Conservation (phyloP, 805 yeast genomes). For the Nakazawaea molendinolei region DNA sequence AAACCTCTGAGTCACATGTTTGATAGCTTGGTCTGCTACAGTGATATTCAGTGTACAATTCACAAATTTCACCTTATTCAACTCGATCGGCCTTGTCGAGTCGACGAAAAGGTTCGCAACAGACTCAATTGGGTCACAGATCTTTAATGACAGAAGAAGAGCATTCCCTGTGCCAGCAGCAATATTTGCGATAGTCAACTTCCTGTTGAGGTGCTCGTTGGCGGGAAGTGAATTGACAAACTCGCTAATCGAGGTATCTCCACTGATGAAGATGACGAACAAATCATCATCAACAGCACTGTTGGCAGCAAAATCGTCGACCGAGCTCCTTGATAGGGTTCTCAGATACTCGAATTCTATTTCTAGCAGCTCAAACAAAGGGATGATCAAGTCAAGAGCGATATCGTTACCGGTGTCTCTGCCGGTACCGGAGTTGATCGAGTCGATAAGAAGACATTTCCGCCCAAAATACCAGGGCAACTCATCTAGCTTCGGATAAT, state of each 20-base stretch:
- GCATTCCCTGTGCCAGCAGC: conserved; percentile 92
- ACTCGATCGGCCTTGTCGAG: conserved; percentile 29
- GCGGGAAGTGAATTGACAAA: conserved; percentile 46
- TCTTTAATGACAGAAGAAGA: conserved; percentile 53
- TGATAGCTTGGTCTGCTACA: conserved; percentile 12
- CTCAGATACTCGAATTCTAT: conserved; percentile 33
- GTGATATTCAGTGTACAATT: conserved; percentile 16
- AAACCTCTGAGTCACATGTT: neutral
- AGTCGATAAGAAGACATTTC: conserved; percentile 42
- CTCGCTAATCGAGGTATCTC: conserved; percentile 82
- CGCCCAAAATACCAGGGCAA: too few species aligned
- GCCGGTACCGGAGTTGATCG: conserved; percentile 43
- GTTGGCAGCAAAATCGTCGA: conserved; percentile 30
- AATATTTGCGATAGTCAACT: conserved; percentile 29
- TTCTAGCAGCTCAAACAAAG: conserved; percentile 34
- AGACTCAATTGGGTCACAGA: conserved; percentile 27
- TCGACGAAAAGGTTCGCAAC: conserved; percentile 28
- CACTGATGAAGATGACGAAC: conserved; percentile 63
- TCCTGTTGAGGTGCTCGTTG: neutral
- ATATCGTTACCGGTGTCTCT: conserved; percentile 26
- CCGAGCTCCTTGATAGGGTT: conserved; percentile 34
- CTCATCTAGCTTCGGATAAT: too few species aligned
- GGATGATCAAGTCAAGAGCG: conserved; percentile 36
- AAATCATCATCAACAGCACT: conserved; percentile 16
- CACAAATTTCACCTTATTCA: conserved; percentile 29